Base-by-base conservation (phyloP, 441 rosid species). In the Populus hybrid region DNA sequence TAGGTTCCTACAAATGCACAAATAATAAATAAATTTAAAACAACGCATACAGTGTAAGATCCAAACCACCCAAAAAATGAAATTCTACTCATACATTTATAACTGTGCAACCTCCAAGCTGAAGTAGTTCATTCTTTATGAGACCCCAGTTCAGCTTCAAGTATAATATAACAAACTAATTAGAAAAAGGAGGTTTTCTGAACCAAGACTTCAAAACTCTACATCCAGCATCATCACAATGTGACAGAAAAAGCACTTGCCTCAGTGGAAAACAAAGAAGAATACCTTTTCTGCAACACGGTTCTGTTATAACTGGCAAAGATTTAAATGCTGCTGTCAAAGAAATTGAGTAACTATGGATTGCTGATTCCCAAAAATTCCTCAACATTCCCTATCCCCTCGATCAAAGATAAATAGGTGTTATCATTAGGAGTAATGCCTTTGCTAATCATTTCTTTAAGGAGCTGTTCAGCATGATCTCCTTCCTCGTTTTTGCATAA, bases 401-500 rank as follows among this genome's bases (percentile, higher is more conserved):
- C 92, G 28, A 94, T 88, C 82, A 95, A 84, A 75, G 91, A 88
- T 70, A 86, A 71, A 75, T 92, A 95, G 35, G 93, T 88, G 79
- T 86, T 89, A 63, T 91, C 98, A 83, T 91, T 88, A 82, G 98
- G 99, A 82, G 87, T 78, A 77, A 95, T 85, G 77, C 98, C 97
- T 71, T 88, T 89, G 80, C 89, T 87, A 74, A 89, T 86, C 97
- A 92, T 94, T 80, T 95, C 97, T 84, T 78, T 88, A 35, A 95
- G 91, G 65, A 91, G 87, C 80, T 88, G 88, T 82, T 91, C 95
- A 10, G 97, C 97, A 71, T 78, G 85, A 69, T 87, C 86, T 42
- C 94, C 97, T 30, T 92, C 92, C 82, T 86, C 87, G 76, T 84
- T 92, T 78, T 89, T 87, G 88, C 95, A 89, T 77, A 92, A 84